Conservation (phyloP, 176 grass and related monocot genomes). For the barley (Hordeum vulgare) region MorexV3_pseudomolecules_assembly NC_058518.1:385882105-385882604, state of each 20-base stretch:
- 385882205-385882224: slow-evolving; percentile 87
- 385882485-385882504: slow-evolving; percentile 93
- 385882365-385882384: slow-evolving; percentile 43
- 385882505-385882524: slow-evolving; percentile 95
- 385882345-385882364: slow-evolving; percentile 8
- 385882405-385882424: slow-evolving; percentile 90
- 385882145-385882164: slow-evolving; percentile 93
- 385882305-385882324: slow-evolving; percentile 68
- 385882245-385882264: slow-evolving; percentile 82
- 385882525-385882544: slow-evolving; percentile 67
- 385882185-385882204: slow-evolving; percentile 94
- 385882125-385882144: slow-evolving; percentile 84
- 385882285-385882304: slow-evolving; percentile 12
- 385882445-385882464: slow-evolving; percentile 93
- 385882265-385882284: slow-evolving; percentile 47
- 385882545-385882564: slow-evolving; percentile 66
- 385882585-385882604: slow-evolving; percentile 37
- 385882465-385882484: slow-evolving; percentile 89
- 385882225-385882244: slow-evolving; percentile 92
- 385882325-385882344: slow-evolving; percentile 35
- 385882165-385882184: slow-evolving; percentile 85
- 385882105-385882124: slow-evolving; percentile 94
- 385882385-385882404: slow-evolving; percentile 85
- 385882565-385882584: slow-evolving; percentile 73
- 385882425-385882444: slow-evolving; percentile 88